Evolutionary conservation across 1,284 basidiomycete genomes (phyloP), one percentile per base, ranked within the genome.

Genomic region (Golubevia sp.): DNA sequence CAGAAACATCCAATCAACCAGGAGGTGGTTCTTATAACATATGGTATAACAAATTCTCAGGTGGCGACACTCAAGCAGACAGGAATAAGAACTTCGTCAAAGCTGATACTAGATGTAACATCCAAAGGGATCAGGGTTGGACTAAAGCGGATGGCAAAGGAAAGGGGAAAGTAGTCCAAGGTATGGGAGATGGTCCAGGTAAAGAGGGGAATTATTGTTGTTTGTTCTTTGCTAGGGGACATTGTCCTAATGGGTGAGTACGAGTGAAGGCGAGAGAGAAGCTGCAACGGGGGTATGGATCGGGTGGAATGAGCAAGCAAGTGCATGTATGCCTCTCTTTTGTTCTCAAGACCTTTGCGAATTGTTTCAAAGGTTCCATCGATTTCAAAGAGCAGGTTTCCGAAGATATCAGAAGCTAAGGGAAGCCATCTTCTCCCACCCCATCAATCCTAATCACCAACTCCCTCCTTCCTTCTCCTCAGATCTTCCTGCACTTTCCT

Each of bases 21-120:
- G 78, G 77, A 49, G 70, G 72, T 58, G 74, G 30, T 5, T 38
- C 60, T 64, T 83, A 70, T 61, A 95, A 98, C 84, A 92, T 97
- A 64, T 98, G 96, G 96, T 98, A 98, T 85, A 97, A 98, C 85
- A 98, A 98, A 86, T 98, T 94, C 93, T 94, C 94, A n/a, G 72
- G 84, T 30, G 73, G 63, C 26, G 71, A 70, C 55, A 55, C 56
- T 26, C 51, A 44, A 92, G 94, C 67, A 25, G 70, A 74, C 38
- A 67, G 67, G 15, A 61, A 64, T 26, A 64, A 66, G 4, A 68
- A 93, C 84, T 97, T 97, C 89, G 90, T 89, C 56, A 94, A 97
- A 84, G 91, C 92, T 0, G 91, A 94, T 84, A 93, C 92, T 11
- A 89, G 94, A 62, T 97, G 95, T 84, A 89, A 91, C 79, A 90